Conservation (phyloP, 2,329 filamentous ascomycete species). For the Colletotrichum sp. region DNA sequence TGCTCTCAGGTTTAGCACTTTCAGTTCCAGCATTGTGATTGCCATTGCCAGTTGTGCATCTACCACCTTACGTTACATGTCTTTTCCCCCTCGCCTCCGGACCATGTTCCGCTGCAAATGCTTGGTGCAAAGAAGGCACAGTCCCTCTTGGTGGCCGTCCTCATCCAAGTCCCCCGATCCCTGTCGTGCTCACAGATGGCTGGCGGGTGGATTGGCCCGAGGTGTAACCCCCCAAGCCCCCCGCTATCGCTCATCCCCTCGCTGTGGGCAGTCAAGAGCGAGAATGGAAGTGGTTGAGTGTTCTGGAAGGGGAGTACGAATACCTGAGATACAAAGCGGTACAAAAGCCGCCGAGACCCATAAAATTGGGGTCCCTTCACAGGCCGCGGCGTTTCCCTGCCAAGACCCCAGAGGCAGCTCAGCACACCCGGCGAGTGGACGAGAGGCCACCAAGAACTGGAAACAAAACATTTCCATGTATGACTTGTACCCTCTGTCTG, state of each 20-base stretch:
- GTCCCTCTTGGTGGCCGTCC: not conserved
- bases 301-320: not conserved
- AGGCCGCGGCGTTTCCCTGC: conserved; percentile 6
- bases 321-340: not conserved
- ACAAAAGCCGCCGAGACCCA: not conserved
- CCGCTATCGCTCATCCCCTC: not conserved
- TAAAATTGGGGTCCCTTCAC: not conserved
- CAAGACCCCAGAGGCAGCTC: conserved; percentile 2
- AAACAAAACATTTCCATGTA: not conserved
- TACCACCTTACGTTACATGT: not conserved
- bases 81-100: not conserved
- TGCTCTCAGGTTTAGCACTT: not conserved
- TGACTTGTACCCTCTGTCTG: not conserved
- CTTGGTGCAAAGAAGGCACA: not conserved
- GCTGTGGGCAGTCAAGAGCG: not conserved
- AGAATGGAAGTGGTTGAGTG: not conserved
- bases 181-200: not conserved
- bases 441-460: not conserved
- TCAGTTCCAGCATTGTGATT: not conserved
- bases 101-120: not conserved
- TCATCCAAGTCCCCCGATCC: not conserved
- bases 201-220: not conserved
- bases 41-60: not conserved
- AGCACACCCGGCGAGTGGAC: conserved; percentile 1
- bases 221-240: not conserved